phyloP scores from a whole-genome alignment of 148 eudicot species.

The Chenopodium album region DNA sequence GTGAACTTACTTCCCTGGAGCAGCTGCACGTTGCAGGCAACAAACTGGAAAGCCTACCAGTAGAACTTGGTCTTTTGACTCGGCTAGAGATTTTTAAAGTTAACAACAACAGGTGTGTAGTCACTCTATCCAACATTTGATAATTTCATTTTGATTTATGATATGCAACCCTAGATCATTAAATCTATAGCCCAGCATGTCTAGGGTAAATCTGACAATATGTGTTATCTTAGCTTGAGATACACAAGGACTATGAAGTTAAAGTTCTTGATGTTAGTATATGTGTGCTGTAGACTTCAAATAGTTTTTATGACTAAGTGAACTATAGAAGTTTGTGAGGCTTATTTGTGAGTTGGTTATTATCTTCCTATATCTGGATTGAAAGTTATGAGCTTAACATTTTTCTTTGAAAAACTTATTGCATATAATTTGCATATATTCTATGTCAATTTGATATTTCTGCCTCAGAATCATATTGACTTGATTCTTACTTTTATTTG shows the following conservation, averaged over 20 bases:
- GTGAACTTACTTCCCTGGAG: constrained; percentile 59
- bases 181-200: not conserved
- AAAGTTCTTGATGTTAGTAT: not conserved
- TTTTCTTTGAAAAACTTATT: too few relatives aligned
- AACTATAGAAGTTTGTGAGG: not conserved
- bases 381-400: not conserved
- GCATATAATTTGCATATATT: not conserved
- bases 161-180: not conserved
- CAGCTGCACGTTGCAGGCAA: constrained; percentile 62
- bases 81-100: constrained; percentile 65
- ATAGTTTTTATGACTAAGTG: not conserved
- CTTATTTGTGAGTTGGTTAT: not conserved
- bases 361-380: not conserved
- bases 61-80: constrained; percentile 59
- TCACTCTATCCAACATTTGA: not conserved
- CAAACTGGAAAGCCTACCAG: constrained; percentile 57
- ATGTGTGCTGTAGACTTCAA: not conserved
- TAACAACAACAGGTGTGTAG: constrained; percentile 62
- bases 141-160: not conserved
- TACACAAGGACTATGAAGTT: not conserved
- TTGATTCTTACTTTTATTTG: constrained; percentile 15
- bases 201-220: not conserved
- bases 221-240: not conserved
- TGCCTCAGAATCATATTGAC: not conserved
- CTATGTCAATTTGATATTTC: not conserved